Evolutionary conservation across 2,329 filamentous ascomycete species (phyloP), one percentile per base, ranked within the genome.

Genomic region (Pseudogymnoascus sp.): DNA sequence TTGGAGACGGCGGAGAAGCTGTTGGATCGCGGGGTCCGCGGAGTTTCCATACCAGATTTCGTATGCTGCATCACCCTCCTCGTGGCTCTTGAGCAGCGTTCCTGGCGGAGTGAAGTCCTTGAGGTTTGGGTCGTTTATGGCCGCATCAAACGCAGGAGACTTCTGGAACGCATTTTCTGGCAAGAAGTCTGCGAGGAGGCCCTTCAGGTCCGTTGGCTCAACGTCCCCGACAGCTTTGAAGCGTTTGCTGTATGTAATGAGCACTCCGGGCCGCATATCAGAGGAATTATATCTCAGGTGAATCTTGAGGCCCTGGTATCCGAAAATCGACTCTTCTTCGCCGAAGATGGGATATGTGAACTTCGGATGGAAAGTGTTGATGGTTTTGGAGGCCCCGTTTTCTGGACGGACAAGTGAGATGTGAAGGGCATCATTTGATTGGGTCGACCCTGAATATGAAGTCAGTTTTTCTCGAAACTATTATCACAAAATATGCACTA

Each of bases 321-420:
- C 93, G 70, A 96, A 93, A 67, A 97, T 93, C 31, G 83, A 84
- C 75, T 99, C 92, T 7, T 95, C 88, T n/a, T 97, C 89, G 71
- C 91, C 91, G 69, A 97, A 97, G 67, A 99, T 89, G 1, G 91
- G 81, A 75, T 97, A 96, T 16, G 93, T 97, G 74, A 93, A 96
- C 72, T 85, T 84, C 0, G 95, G 96, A 65, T 90, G 82, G 75
- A 99, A 97, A 28, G 84, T 83, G 25, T 84, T 82, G 69, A 88
- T 77, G 34, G 82, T 83, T 69, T 83, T 84, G 60, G 83, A 72
- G 67, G 79, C 79, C 6, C 76, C 75, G 16, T 78, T 74, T 5
- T 78, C 75, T 10, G 83, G 79, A 42, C 78, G 77, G 16, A 84
- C 77, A 37, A 90, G 79, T 61, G 83, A 84, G 70, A 91, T 81